Evolutionary conservation across 768 basidiomycete species (phyloP).

Genomic region (Termitomyces sp.): DNA sequence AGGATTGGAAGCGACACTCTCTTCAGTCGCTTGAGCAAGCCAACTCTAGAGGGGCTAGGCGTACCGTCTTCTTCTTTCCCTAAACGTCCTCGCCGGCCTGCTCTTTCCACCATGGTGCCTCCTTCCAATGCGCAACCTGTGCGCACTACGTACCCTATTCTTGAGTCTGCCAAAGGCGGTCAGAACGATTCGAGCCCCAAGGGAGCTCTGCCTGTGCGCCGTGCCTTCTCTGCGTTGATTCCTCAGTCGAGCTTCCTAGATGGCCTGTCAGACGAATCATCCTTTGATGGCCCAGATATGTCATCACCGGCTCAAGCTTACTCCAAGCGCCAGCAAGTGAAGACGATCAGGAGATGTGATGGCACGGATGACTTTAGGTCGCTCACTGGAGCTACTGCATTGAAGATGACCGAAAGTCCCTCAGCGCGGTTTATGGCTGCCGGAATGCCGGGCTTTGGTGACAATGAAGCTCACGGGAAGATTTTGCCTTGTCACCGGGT

Average conservation of each 20-base stretch:
- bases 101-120: conserved; percentile 60
- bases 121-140: conserved; percentile 37
- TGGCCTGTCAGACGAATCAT: conserved; percentile 49
- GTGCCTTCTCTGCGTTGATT: conserved; percentile 76
- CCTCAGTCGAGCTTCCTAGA: conserved; percentile 56
- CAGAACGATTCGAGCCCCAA: conserved; percentile 30
- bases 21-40: conserved; percentile 45
- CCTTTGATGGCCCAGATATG: conserved; percentile 68
- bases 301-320: conserved; percentile 84
- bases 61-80: conserved; percentile 50
- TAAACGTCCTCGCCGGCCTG: conserved; percentile 66
- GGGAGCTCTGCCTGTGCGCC: conserved; percentile 53
- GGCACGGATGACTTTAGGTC: conserved; percentile 81
- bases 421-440: conserved; percentile 53
- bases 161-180: conserved; percentile 28
- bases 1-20: conserved; percentile 50
- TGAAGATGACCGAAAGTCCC: conserved; percentile 55
- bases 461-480: conserved; percentile 92
- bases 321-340: conserved; percentile 71
- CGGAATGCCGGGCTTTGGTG: conserved; percentile 84
- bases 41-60: conserved; percentile 53
- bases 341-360: conserved; percentile 76
- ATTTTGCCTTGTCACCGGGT: conserved; percentile 92
- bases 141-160: conserved; percentile 43
- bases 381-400: conserved; percentile 62